A percentile compares a stretch with the other conserved stretches of the same genome.
Conservation (phyloP, 352 stramenopile species). For the Phytophthora fragariaefolia region DNA sequence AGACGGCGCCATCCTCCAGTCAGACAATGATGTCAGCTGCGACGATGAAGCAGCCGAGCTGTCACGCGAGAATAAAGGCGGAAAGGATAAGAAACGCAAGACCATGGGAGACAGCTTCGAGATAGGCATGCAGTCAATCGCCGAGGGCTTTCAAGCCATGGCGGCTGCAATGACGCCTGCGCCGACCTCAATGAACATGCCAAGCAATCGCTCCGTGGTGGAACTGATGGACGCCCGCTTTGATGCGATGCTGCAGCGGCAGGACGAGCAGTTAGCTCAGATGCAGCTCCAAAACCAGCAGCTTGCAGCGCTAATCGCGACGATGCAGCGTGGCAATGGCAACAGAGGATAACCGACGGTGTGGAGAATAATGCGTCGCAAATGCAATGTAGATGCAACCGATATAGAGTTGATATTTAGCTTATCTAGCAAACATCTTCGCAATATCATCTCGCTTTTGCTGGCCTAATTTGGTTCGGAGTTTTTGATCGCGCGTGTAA, state of each 20-base stretch:
- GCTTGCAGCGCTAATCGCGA: not conserved
- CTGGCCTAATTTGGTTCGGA: not conserved
- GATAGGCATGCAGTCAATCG: conserved; percentile 12
- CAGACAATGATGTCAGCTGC: not conserved
- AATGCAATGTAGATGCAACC: not conserved
- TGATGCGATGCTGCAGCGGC: conserved; percentile 7
- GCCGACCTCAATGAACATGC: not conserved
- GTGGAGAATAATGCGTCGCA: not conserved
- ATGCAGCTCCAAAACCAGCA: conserved; percentile 15
- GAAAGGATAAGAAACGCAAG: conserved; percentile 5
- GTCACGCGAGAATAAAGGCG: not conserved
- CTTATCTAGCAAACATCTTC: conserved; percentile 2
- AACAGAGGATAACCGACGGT: not conserved
- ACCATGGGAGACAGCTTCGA: conserved; percentile 10
- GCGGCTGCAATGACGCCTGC: not conserved
- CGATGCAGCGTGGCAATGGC: not conserved
- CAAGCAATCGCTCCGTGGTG: not conserved
- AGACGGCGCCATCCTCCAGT: not conserved
- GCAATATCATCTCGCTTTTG: conserved; percentile 24
- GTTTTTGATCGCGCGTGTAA: not conserved
- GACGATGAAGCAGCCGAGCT: not conserved
- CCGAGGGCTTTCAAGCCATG: conserved; percentile 14
- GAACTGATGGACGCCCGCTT: conserved; percentile 12
- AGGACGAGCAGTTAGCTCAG: conserved; percentile 5
- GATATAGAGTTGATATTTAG: not conserved